Conservation (phyloP, 1,284 basidiomycete genomes). For the Erythrobasidium hasegawianum region DNA sequence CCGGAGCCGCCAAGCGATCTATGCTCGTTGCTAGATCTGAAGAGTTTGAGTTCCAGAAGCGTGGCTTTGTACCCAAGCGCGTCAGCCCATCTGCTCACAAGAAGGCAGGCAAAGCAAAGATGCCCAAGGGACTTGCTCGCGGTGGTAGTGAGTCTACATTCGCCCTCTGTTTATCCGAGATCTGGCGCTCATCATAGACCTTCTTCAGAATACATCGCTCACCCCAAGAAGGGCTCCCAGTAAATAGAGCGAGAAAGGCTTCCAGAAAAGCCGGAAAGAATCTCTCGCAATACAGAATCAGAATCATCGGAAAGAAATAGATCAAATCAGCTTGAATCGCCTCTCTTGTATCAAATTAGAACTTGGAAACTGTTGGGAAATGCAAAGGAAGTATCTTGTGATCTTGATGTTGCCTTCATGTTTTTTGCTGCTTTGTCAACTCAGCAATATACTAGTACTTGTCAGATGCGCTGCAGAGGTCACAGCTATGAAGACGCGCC, state of each 20-base stretch:
- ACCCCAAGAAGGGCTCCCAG: background rate
- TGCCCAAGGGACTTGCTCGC: constrained; percentile 9
- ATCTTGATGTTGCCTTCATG: no score
- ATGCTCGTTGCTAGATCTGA: background rate
- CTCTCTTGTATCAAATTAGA: background rate
- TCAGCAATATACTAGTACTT: no score
- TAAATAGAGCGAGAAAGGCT: background rate
- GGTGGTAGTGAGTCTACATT: constrained; percentile 8
- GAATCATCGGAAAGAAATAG: background rate
- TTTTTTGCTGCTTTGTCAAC: no score
- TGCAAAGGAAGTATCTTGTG: background rate
- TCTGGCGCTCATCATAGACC: background rate
- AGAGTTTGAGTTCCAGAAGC: background rate
- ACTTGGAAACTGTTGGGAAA: background rate
- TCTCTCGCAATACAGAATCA: background rate
- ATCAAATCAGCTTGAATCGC: background rate
- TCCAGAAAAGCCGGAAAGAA: background rate
- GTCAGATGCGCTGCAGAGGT: no score
- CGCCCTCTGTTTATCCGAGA: background rate
- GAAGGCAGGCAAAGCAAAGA: background rate
- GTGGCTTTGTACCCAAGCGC: constrained; percentile 9
- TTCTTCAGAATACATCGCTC: background rate
- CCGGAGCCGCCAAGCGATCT: constrained; percentile 3
- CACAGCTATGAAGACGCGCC: no score
- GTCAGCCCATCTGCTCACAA: background rate